Evolutionary conservation across 2,329 filamentous ascomycete species (phyloP), one percentile per base, ranked within the genome.

Genomic region (Byssoonygena ceratinophila): DNA sequence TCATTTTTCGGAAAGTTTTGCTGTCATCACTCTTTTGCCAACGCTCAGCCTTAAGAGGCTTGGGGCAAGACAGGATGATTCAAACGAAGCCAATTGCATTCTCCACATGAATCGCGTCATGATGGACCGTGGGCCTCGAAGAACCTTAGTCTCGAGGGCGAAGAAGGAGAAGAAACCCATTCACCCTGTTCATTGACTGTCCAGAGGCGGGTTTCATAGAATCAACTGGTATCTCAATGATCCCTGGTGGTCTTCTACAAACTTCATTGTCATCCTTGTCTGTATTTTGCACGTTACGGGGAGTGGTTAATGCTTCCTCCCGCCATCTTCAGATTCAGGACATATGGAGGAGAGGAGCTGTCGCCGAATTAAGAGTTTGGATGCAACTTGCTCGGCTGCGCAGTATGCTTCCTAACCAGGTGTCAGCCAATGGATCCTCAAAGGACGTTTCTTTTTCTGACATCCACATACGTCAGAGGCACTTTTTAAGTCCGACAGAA

Each of bases 401-500:
- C 16, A 16, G n/a, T n/a, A 16, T 43, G 25, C 14, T n/a, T 20
- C 27, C 36, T 34, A 9, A 22, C n/a, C 36, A 25, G 16, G 11
- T 16, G 37, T 37, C 27, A n/a, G 12, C 47, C 47, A 50, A 50
- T 50, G 36, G 27, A 43, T 7, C 16, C 14, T 9, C 36, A 32
- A 16, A 8, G n/a, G 16, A n/a, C 14, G 11, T 50, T 41, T 34
- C 32, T 47, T 32, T 50, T 41, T 43, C 23, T 34, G 36, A 27
- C 25, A 41, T n/a, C 16, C 37, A 50, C 36, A 37, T 50, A 50
- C 47, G 37, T 50, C 47, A 50, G 47, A 50, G 25, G 20, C 11
- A n/a, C n/a, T 9, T 22, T 50, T 27, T 4, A 8, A 43, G 22
- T n/a, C 34, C 12, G 16, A 50, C 25, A 23, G 16, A 22, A 40